phyloP scores from a whole-genome alignment of 2,329 filamentous ascomycete genomes.

The Elsinoe arachidis region DNA sequence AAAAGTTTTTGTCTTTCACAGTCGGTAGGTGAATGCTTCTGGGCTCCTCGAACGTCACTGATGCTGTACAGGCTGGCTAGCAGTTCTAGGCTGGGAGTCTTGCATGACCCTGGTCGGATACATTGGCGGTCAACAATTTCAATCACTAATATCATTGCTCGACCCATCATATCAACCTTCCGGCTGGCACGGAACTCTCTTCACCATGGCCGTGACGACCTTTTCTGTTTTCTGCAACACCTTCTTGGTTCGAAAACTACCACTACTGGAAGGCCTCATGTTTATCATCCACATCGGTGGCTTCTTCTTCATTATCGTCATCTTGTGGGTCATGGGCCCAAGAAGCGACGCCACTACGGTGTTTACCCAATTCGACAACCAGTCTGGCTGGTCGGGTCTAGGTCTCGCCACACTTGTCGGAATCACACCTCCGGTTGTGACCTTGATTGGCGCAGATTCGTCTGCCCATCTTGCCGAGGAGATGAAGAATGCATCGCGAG shows the following conservation, averaged over 20 bases:
- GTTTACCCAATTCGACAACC: slow-evolving; percentile 42
- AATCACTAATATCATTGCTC: slow-evolving; percentile 10
- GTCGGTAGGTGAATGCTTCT: slow-evolving; percentile 17
- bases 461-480: slow-evolving; percentile 23
- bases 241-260: slow-evolving; percentile 17
- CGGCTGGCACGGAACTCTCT: slow-evolving; percentile 22
- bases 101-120: slow-evolving; percentile 18
- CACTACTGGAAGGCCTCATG: slow-evolving; percentile 20
- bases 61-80: slow-evolving; percentile 32
- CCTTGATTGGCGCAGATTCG: slow-evolving; percentile 12
- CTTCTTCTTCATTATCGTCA: slow-evolving; percentile 19
- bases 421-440: slow-evolving; percentile 11
- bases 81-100: slow-evolving; percentile 34
- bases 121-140: slow-evolving; percentile 12
- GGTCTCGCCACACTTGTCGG: slow-evolving; percentile 20
- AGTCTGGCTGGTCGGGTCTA: slow-evolving; percentile 33
- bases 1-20: slow-evolving; percentile 29
- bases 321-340: slow-evolving; percentile 35
- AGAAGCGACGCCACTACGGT: slow-evolving; percentile 34
- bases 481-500: slow-evolving; percentile 24
- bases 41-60: neutral
- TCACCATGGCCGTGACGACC: slow-evolving; percentile 19
- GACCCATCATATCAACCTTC: slow-evolving; percentile 13
- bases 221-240: slow-evolving; percentile 32
- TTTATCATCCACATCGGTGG: slow-evolving; percentile 23